Percentiles rank a stretch among this genome's conserved stretches.
Evolutionary conservation across 2,329 filamentous ascomycete species (phyloP).

Genomic region (Beauveria brongniartii): DNA sequence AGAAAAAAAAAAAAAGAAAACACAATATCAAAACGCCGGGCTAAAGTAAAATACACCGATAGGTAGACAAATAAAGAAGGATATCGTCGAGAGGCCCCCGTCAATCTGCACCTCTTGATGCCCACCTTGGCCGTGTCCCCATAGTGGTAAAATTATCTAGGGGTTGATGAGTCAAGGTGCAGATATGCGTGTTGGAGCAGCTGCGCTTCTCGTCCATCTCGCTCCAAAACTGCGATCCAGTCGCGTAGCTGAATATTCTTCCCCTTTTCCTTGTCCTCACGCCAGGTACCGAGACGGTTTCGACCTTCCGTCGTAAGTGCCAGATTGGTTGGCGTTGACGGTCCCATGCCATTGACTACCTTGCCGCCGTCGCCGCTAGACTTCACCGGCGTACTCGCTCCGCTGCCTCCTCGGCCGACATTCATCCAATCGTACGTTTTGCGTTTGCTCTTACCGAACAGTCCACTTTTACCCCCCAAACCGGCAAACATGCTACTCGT

Average conservation of each 20-base stretch:
- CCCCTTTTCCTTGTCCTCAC: conserved; percentile 71
- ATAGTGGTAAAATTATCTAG: conserved; percentile 25
- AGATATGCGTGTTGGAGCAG: conserved; percentile 53
- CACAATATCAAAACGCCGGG: conserved; percentile 22
- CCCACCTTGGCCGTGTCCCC: not conserved
- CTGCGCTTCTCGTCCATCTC: conserved; percentile 61
- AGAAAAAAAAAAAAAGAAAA: too few species aligned
- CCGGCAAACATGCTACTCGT: conserved; percentile 67
- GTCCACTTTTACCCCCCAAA: conserved; percentile 52
- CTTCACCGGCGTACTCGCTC: conserved; percentile 42
- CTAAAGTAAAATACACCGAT: conserved; percentile 23
- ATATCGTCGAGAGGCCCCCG: conserved; percentile 11
- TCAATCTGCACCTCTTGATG: not conserved
- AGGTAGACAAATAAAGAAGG: conserved; percentile 16
- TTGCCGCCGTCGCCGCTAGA: conserved; percentile 26
- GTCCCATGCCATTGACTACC: conserved; percentile 24
- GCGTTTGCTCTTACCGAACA: conserved; percentile 52
- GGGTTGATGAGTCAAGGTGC: conserved; percentile 41
- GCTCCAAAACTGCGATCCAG: conserved; percentile 69
- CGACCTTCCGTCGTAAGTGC: conserved; percentile 49
- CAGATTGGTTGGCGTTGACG: conserved; percentile 24
- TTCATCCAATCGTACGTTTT: conserved; percentile 75
- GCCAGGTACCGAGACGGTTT: conserved; percentile 62
- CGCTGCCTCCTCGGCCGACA: conserved; percentile 40
- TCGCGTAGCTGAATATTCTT: conserved; percentile 78